Evolutionary conservation across 2,329 filamentous ascomycete genomes (phyloP).

Genomic region (Sporothrix sp.): DNA sequence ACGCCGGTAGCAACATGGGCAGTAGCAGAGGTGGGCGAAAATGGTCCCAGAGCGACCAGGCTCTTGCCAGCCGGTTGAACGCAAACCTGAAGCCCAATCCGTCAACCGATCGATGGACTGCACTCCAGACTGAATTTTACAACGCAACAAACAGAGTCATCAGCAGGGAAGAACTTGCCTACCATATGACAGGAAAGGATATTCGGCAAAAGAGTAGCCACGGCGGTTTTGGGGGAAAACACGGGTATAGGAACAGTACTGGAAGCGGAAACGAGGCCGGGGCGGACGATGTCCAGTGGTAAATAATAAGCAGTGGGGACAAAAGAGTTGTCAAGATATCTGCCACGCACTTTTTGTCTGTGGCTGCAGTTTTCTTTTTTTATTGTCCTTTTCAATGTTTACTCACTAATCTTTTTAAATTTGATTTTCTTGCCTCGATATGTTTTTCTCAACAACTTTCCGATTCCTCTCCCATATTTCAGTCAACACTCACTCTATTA

Average conservation of each 20-base stretch:
- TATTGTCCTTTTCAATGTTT: too few species aligned
- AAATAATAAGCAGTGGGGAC: not conserved
- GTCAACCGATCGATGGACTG: slow-evolving; percentile 3
- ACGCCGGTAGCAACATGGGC: not conserved
- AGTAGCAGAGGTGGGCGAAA: not conserved
- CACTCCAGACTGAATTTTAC: slow-evolving; percentile 4
- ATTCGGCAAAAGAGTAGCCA: not conserved
- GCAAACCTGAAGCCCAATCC: not conserved
- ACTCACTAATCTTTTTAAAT: too few species aligned
- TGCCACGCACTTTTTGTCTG: too few species aligned
- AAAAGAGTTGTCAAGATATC: too few species aligned
- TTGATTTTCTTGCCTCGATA: too few species aligned
- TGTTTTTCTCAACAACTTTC: too few species aligned
- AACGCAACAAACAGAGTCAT: not conserved
- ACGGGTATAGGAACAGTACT: not conserved
- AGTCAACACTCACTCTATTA: too few species aligned
- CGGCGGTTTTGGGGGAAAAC: not conserved
- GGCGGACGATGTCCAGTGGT: not conserved
- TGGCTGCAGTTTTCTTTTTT: too few species aligned
- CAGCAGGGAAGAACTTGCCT: slow-evolving; percentile 6
- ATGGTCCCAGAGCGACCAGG: slow-evolving; percentile 1
- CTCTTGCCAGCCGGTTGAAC: not conserved
- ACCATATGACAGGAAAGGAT: not conserved
- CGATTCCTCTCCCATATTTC: too few species aligned
- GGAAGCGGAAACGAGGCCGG: not conserved